Evolutionary conservation across 176 grass and related monocot genomes (phyloP).

Genomic region (Oryza longistaminata): DNA sequence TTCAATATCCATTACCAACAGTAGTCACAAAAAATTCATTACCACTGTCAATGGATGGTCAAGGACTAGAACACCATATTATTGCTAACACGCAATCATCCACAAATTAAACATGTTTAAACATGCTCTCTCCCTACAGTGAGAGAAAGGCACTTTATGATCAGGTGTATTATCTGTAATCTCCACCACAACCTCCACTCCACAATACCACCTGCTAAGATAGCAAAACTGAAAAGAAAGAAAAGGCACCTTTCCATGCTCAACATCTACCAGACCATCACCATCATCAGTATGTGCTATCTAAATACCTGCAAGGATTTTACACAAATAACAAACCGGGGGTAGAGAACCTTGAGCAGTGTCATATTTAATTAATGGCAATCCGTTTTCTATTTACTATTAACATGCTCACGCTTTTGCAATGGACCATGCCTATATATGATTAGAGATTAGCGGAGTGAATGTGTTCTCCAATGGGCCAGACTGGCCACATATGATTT

Average conservation of each 20-base stretch:
- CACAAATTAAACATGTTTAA: background rate
- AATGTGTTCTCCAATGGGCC: no score
- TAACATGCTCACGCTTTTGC: no score
- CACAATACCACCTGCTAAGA: background rate
- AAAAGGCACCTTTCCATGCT: background rate
- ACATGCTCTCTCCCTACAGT: background rate
- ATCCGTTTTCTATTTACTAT: background rate
- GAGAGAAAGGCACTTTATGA: background rate
- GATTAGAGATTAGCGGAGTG: no score
- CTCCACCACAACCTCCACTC: background rate
- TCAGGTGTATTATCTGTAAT: background rate
- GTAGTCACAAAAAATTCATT: background rate
- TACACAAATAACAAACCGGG: no score
- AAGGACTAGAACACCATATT: background rate
- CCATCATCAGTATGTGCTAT: background rate
- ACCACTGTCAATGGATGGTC: background rate
- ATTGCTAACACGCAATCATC: background rate
- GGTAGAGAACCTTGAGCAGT: background rate
- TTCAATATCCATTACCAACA: background rate
- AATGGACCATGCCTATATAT: no score
- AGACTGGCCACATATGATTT: no score
- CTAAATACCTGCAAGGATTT: background rate
- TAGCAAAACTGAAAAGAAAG: background rate
- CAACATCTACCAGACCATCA: background rate
- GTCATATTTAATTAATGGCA: background rate